Evolutionary conservation across 78 protist genomes (phyloP).

Genomic region (Dictyostelium purpureum): DNA sequence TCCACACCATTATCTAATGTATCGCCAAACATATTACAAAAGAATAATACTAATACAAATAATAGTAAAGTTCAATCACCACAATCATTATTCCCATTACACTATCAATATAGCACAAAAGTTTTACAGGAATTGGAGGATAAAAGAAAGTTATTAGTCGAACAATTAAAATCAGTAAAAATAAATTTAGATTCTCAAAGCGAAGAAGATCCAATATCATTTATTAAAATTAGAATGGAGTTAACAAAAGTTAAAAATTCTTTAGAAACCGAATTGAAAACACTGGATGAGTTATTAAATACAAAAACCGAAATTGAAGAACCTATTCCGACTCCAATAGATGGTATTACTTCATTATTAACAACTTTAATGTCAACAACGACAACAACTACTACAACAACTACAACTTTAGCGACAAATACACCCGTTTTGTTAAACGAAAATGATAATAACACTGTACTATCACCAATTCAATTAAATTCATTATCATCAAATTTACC

Average conservation of each 20-base stretch:
- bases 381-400: neutral
- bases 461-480: neutral
- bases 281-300: slow-evolving; percentile 33
- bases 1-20: neutral
- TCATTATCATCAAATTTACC: slow-evolving; percentile 12
- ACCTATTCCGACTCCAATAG: slow-evolving; percentile 30
- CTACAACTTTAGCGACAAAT: neutral
- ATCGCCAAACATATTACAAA: neutral
- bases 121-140: slow-evolving; percentile 55
- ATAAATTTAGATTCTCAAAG: slow-evolving; percentile 38
- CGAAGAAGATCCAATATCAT: slow-evolving; percentile 52
- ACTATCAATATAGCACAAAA: slow-evolving; percentile 42
- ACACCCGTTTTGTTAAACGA: neutral
- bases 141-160: slow-evolving; percentile 26
- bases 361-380: neutral
- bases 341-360: slow-evolving; percentile 35
- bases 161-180: slow-evolving; percentile 58
- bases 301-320: slow-evolving; percentile 29
- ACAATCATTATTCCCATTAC: slow-evolving; percentile 36
- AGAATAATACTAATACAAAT: neutral
- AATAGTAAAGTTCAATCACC: neutral
- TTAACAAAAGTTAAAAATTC: slow-evolving; percentile 41
- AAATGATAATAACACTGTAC: neutral
- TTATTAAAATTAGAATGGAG: slow-evolving; percentile 50
- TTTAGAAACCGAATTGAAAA: slow-evolving; percentile 27